Conservation (phyloP, 345 rosid species). For the Citrus medica region DNA sequence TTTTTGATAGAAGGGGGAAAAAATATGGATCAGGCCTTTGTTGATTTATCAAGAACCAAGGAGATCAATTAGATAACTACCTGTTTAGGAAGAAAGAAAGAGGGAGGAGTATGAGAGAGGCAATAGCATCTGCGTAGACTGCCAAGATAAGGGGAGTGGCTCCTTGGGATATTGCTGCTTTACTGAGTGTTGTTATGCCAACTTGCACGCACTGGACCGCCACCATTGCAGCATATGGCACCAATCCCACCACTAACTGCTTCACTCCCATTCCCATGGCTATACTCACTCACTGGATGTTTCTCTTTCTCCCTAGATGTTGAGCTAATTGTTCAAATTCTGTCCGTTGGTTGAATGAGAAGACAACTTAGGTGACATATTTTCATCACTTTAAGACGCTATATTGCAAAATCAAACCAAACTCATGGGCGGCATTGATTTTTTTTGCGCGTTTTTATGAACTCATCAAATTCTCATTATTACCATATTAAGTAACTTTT, state of each 20-base stretch:
- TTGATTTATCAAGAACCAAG: not conserved
- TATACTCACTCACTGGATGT: not conserved
- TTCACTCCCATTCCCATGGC: conserved; percentile 14
- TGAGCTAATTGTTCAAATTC: too few species aligned
- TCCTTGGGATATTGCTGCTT: conserved; percentile 52
- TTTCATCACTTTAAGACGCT: too few species aligned
- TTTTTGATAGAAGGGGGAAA: not conserved
- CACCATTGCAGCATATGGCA: conserved; percentile 47
- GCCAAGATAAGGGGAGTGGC: conserved; percentile 41
- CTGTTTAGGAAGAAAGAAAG: conserved; percentile 24
- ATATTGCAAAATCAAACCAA: too few species aligned
- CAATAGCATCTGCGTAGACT: conserved; percentile 42
- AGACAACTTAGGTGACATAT: too few species aligned
- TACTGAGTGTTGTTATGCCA: conserved; percentile 41
- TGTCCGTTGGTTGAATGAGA: too few species aligned
- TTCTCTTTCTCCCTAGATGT: not conserved
- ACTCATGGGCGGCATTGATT: too few species aligned
- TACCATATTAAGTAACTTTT: too few species aligned
- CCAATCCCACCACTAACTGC: conserved; percentile 10
- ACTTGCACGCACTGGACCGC: conserved; percentile 32
- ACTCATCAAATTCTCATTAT: too few species aligned
- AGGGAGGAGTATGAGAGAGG: conserved; percentile 35
- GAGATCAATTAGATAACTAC: conserved; percentile 1
- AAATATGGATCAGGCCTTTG: not conserved
- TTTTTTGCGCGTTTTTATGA: too few species aligned